phyloP scores from a whole-genome alignment of 129 eudicot species.

The Artemisia annua region DNA sequence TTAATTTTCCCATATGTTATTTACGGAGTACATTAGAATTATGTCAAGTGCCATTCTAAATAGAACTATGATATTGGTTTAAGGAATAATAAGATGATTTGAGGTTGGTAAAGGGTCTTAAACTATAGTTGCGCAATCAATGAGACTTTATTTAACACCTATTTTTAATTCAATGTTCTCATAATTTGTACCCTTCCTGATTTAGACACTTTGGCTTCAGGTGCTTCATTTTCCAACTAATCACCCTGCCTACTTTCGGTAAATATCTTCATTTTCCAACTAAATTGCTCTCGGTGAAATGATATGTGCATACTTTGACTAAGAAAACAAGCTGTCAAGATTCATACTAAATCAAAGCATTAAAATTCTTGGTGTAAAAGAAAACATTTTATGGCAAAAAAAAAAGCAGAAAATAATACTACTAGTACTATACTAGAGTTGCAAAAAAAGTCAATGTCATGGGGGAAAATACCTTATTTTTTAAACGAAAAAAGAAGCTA shows the following conservation, averaged over 20 bases:
- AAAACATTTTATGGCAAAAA: neutral
- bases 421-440: too few species aligned
- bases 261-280: neutral
- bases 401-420: neutral
- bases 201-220: slow-evolving; percentile 21
- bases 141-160: neutral
- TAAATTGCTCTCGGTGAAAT: neutral
- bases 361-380: too few species aligned
- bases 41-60: neutral
- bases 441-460: too few species aligned
- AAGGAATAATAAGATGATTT: slow-evolving; percentile 7
- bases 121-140: slow-evolving; percentile 23
- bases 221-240: slow-evolving; percentile 28
- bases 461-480: too few species aligned
- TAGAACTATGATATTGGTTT: neutral
- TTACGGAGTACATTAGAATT: neutral
- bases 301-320: neutral
- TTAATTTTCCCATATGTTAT: too few species aligned
- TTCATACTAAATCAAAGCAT: too few species aligned
- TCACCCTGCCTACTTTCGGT: neutral
- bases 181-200: slow-evolving; percentile 28
- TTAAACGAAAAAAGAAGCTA: too few species aligned
- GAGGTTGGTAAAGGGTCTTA: slow-evolving; percentile 26
- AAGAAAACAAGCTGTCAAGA: neutral
- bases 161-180: slow-evolving; percentile 21